These are phyloP conservation scores for Cinnamomum chago DNA, from an alignment of 164 flowering plant species.

Conservation along the genomic window DNA sequence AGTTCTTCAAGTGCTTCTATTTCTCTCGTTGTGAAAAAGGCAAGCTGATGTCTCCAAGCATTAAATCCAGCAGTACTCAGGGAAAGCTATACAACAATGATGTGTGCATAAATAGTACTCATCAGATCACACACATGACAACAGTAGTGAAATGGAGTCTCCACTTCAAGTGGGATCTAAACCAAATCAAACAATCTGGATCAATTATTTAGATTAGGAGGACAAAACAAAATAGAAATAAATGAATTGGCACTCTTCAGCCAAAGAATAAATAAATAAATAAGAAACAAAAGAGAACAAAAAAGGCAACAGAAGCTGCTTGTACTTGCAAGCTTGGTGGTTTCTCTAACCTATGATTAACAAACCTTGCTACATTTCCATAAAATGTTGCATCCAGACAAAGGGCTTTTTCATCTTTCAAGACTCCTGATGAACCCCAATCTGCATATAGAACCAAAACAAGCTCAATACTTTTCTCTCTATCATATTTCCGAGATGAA, in stretches of 20 bases:
- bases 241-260: background rate
- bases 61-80: background rate
- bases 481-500: constrained; percentile 13
- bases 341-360: constrained; percentile 57
- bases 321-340: no score
- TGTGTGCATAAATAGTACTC: background rate
- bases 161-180: constrained; percentile 82
- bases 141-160: constrained; percentile 74
- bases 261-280: no score
- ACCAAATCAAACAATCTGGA: constrained; percentile 73
- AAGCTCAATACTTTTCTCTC: constrained; percentile 24
- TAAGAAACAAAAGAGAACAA: no score
- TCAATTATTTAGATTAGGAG: background rate
- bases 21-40: constrained; percentile 79
- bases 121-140: constrained; percentile 55
- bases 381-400: constrained; percentile 68
- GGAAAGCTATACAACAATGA: background rate
- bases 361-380: constrained; percentile 88
- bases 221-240: background rate
- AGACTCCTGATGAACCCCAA: constrained; percentile 55
- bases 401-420: constrained; percentile 72
- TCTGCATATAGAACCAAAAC: constrained; percentile 74
- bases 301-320: no score
- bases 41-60: constrained; percentile 34
- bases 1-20: constrained; percentile 81